Base-by-base conservation (phyloP, 352 stramenopile species). In the Phytopythium cucurbitacearum region DNA sequence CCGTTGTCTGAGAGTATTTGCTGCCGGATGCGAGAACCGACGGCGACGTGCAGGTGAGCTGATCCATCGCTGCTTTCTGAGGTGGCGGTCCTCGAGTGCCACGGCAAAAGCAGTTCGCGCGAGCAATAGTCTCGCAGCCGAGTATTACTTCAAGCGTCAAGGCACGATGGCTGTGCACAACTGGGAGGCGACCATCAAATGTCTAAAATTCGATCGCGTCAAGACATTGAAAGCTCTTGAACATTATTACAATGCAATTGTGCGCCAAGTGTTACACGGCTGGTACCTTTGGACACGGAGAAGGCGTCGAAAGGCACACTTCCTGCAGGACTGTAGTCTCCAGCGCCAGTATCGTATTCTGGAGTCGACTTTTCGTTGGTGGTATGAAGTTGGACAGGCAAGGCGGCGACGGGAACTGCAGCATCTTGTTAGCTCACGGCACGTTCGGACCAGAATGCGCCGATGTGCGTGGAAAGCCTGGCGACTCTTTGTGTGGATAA, bases 1-100 rank as follows among this genome's bases (percentile, higher is more conserved):
- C 10, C 59, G 48, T 8, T 40, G 57, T 13, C 60, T 71, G 16
- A 36, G 48, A 6, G 16, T 73, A 28, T 28, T 28, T 28, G 40
- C 54, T 21, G 32, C 48, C 34, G 50, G 55, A 15, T 41, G 58
- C 9, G 51, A 32, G 8, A 45, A 42, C 36, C 47, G 57, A 7
- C 49, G 43, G 16, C 59, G 59, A 37, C 62, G 56, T 13, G 13
- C 60, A 12, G 16, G 33, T 6, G 48, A 57, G 7, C 44, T 36
- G 38, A 28, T 43, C 40, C 48, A 48, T 13, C 42, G 55, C 28
- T 41, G 43, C 6, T 47, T 74, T 15, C n/a, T 40, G 10, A 42
- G 41, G 12, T 71, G 63, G 63, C 21, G 21, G 21, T 28, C 21
- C 21, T 28, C 21, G 21, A 28, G 21, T 28, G 21, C 21, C 21